Base-by-base conservation (phyloP, 2,329 filamentous ascomycete genomes). In the Verticillium longisporum region DNA sequence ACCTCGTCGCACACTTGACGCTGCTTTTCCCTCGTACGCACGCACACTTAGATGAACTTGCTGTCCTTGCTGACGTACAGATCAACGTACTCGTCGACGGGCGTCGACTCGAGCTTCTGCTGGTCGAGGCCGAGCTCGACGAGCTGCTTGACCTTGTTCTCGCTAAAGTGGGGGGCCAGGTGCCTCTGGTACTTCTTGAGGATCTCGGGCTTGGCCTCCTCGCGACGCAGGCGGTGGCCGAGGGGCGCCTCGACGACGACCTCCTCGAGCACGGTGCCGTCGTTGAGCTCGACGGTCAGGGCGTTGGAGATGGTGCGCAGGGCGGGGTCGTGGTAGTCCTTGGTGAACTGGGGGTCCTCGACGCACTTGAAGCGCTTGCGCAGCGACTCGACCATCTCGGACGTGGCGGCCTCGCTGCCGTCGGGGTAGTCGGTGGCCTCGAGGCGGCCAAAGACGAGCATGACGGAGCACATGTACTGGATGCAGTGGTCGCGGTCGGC, bases 401-500 rank as follows among this genome's bases (percentile, higher is more conserved):
- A 96, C 61, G 90, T 94, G 65, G 95, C 95, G 58, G 95, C 94
- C 81, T 98, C 94, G 69, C 88, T 86, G 69, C 91, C 92, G 74
- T 99, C 95, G 56, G 88, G 87, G 83, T 99, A 99, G 81, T 99
- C 95, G 66, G 84, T 90, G 58, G 95, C 94, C 70, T 93, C 90
- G 65, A 99, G 89, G 67, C 95, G 92, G 76, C 95, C 92, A 77
- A 94, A 98, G 68, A 90, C 89, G 68, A 99, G 89, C 92, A 98
- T 98, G 71, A 92, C 92, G 66, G 93, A 83, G 73, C 92, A 91
- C 95, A 99, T 99, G 86, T 99, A 99, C 82, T 98, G 95, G 68
- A 99, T 94, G 80, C 95, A 99, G 85, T 99, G 95, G 79, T 99
- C 95, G 72, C 95, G 92, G 80, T 99, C 95, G 72, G 95, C 95